Evolutionary conservation across 1,139 yeast species (phyloP), one percentile per base, ranked within the genome.

Genomic region (Protomyces inouyei): DNA sequence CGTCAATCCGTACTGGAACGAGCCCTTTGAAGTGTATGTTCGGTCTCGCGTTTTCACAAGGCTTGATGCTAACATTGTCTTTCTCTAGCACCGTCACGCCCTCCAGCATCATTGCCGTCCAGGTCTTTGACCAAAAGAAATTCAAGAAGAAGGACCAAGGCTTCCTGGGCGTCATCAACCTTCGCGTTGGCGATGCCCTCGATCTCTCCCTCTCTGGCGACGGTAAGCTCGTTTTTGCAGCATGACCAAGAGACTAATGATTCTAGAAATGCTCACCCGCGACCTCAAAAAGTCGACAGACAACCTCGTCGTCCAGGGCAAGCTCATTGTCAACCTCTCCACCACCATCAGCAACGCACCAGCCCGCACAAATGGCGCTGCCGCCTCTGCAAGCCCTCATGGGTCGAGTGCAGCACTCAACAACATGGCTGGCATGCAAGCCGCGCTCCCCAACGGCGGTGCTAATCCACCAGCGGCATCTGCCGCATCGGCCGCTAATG

Each of bases 91-190:
- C 84, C 70, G 95, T 93, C 36, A 82, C 82, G 69, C 97, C 91
- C 72, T 88, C 88, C 71, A 87, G 96, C 21, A 89, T 92, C 55
- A 80, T 93, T 66, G 96, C 95, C 8, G 85, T 93, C 68, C 98
- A 93, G 76, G 95, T 93, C 16, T 93, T 95, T 76, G 98, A 93
- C 75, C 98, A 92, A 76, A 92, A 91, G 75, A 93, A 93, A 77
- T 93, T 93, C 79, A 93, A 93, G 75, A 91, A 91, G 85, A 92
- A 91, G 82, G 98, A 93, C 74, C 98, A 93, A 76, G 98, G 98
- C n/a, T 93, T 93, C 71, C 80, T 93, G 63, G 99, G 99, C 66
- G 98, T 93, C 23, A 95, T 95, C 67, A 95, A 93, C 76, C 83
- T 93, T 63, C 82, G 96, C 71, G 84, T 92, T 53, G 95, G 95